Base-by-base conservation (phyloP, 108 stramenopile genomes). In the Cylindrotheca closterium region DNA sequence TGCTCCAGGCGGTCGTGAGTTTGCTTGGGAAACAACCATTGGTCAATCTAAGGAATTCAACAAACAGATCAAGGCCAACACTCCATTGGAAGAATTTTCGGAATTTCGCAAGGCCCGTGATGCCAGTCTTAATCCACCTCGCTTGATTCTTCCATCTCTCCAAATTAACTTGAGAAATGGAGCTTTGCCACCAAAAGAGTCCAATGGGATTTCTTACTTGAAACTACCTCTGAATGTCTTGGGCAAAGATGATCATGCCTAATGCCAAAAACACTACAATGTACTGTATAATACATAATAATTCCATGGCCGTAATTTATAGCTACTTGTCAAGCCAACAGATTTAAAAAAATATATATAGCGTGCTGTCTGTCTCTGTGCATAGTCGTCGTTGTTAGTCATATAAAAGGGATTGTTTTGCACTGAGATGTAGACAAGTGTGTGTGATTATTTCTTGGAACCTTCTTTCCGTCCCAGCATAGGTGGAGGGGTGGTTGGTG, bases 21-120 rank as follows among this genome's bases (percentile, higher is more conserved):
- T 64, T 30, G 63, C 63, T 49, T 64, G 63, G 63, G 63, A 64
- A 30, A 64, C 63, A 4, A 64, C 63, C 23, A 64, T 64, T 64
- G 63, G 63, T 8, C 24, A 52, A 32, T 53, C 51, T 30, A 64
- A 64, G 33, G 18, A 19, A 30, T 30, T 31, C 5, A 64, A 64
- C 34, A 64, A 64, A 25, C 63, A 64, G 37, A 7, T 64, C 21
- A 52, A 53, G 34, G 51, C 63, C 3, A 22, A 53, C 17, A 64
- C 63, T 1, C 32, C 63, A 1, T 37, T 64, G 30, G 63, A 64
- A 22, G 63, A 64, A 53, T 64, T 64, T 53, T 28, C 48, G 21
- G 52, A 23, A 22, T 64, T 64, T 34, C 63, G 63, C 21, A 47
- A 34, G 24, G 52, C 51, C 53, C 51, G 63, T 0, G 63, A 64